Base-by-base conservation (phyloP, 1,139 yeast species). In the Geotrichum macrosporum region DNA sequence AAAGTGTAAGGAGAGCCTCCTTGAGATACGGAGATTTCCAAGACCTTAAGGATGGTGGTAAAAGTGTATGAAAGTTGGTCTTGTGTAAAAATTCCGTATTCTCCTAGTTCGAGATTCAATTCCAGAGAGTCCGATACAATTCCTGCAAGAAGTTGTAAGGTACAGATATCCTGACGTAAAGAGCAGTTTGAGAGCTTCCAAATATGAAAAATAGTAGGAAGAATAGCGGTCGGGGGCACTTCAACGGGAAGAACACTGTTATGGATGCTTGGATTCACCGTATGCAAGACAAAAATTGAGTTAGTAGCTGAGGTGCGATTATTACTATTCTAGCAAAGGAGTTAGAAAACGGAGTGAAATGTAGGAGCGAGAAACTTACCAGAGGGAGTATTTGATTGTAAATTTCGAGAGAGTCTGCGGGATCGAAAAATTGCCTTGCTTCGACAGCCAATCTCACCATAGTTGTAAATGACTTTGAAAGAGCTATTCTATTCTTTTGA, bases 171-270 rank as follows among this genome's bases (percentile, higher is more conserved):
- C 42, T 81, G 75, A 10, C 77, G 76, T 3, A 78, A 70, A 12
- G 78, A 74, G 38, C 78, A 74, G 40, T 76, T 72, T 12, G 80
- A 71, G 33, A 81, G 75, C 3, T 74, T 61, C 96, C 96, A 88
- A 47, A 86, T 66, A 56, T 84, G 80, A 57, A 85, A 86, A 15
- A 86, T 63, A 1, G 88, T 69, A 0, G 89, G 79, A 35, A 68
- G 49, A 47, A 62, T 46, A 16, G 54, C 51, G 19, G 53, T 55
- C 6, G 63, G 64, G 41, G 53, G 52, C 20, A 52, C 33, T 10
- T 50, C 50, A 4, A 53, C 53, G 4, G 41, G 33, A 13, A 39
- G 46, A 13, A 48, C 53, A 3, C 46, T 39, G 18, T 35, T 39
- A 38, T 57, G 61, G 5, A 58, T 56, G 4, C 56, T 57, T 2